A percentile compares a stretch with the other conserved stretches of the same genome.
phyloP scores from a whole-genome alignment of 2,329 filamentous ascomycete species.

The Fusarium compactum region DNA sequence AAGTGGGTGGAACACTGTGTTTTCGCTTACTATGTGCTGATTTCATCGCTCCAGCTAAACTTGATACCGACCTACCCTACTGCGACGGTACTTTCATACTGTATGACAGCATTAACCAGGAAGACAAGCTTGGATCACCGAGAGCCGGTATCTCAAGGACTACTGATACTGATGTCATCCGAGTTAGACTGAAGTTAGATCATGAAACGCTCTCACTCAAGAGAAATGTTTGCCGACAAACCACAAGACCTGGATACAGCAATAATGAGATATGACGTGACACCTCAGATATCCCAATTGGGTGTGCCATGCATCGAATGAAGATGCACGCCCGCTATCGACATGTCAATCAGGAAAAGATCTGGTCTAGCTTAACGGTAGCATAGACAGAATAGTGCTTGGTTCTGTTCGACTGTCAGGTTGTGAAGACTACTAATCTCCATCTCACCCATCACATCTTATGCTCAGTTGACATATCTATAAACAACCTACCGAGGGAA shows the following conservation, averaged over 20 bases:
- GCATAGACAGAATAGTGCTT: background rate
- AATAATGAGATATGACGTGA: background rate
- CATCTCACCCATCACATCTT: background rate
- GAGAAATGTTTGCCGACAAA: background rate
- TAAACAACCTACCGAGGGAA: background rate
- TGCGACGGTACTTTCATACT: background rate
- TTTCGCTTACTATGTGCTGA: constrained; percentile 25
- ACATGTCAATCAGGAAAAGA: background rate
- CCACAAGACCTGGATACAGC: background rate
- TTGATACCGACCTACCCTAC: background rate
- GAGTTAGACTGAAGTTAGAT: background rate
- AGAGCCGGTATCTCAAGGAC: background rate
- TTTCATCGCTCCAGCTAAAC: constrained; percentile 3
- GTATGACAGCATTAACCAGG: constrained; percentile 2
- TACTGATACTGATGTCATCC: background rate
- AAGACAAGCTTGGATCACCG: constrained; percentile 6
- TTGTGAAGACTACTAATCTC: background rate
- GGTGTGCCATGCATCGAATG: background rate
- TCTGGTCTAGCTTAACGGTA: background rate
- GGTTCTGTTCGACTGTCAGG: background rate
- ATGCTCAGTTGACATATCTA: background rate
- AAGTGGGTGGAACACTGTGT: constrained; percentile 24
- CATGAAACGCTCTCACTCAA: background rate
- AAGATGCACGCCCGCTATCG: background rate
- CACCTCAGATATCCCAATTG: background rate